Evolutionary conservation across 164 flowering plant species (phyloP).

Genomic region (Kalanchoe fedtschenkoi): DNA sequence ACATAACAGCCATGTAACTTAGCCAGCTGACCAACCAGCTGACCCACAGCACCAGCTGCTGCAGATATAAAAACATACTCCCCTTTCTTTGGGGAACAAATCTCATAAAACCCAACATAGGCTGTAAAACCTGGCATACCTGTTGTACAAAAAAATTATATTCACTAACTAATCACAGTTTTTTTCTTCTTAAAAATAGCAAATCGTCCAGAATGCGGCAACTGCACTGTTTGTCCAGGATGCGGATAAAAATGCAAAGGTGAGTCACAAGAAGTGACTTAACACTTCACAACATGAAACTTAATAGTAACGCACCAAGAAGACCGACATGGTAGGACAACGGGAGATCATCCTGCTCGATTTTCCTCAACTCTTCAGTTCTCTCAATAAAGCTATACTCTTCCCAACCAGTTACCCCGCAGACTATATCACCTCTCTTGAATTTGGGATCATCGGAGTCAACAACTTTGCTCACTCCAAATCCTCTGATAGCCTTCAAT

Average conservation of each 20-base stretch:
- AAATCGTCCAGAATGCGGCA: too few species aligned
- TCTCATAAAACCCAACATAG: conserved; percentile 67
- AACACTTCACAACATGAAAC: background rate
- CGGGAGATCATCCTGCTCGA: conserved; percentile 42
- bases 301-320: conserved; percentile 40
- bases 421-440: conserved; percentile 49
- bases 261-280: background rate
- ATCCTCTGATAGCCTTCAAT: conserved; percentile 62
- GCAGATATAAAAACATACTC: conserved; percentile 63
- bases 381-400: conserved; percentile 49
- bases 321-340: conserved; percentile 67
- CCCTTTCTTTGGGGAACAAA: conserved; percentile 55
- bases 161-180: too few species aligned
- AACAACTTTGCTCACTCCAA: conserved; percentile 63
- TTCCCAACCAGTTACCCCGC: conserved; percentile 76
- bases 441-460: conserved; percentile 54
- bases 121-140: conserved; percentile 87
- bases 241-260: too few species aligned
- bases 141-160: conserved; percentile 12
- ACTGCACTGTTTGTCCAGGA: too few species aligned
- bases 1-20: conserved; percentile 75
- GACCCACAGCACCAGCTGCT: conserved; percentile 83
- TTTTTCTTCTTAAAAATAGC: too few species aligned
- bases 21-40: conserved; percentile 76
- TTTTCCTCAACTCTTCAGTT: conserved; percentile 38